A percentile compares a stretch with the other conserved stretches of the same genome.
phyloP scores from a whole-genome alignment of 106 monocot species.

The Narthecium ossifragum region DNA sequence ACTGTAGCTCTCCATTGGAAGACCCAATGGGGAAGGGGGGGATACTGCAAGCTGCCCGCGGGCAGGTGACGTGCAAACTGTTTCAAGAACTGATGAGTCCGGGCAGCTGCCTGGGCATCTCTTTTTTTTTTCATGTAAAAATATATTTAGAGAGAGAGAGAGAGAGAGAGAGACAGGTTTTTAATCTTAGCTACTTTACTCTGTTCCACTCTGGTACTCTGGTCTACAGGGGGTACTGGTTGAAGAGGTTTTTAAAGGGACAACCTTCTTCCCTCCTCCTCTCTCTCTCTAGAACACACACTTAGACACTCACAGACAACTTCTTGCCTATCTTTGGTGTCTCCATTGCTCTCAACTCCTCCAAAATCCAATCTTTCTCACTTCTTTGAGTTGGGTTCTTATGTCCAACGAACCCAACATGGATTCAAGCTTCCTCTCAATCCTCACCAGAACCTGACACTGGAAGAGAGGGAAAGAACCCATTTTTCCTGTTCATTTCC shows the following conservation, averaged over 20 bases:
- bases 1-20: constrained; percentile 12
- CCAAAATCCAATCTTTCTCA: constrained; percentile 20
- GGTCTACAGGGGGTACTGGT: too few relatives aligned
- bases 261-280: constrained; percentile 9
- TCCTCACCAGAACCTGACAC: too few relatives aligned
- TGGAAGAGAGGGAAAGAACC: constrained; percentile 2
- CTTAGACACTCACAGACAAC: too few relatives aligned
- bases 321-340: too few relatives aligned
- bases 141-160: not conserved
- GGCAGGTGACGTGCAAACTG: not conserved
- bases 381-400: not conserved
- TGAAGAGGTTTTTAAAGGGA: too few relatives aligned
- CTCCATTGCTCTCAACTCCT: constrained; percentile 21
- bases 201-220: constrained; percentile 43
- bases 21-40: constrained; percentile 15
- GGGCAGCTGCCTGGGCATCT: not conserved
- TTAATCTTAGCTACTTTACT: constrained; percentile 41
- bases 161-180: constrained; percentile 19
- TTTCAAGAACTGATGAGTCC: not conserved
- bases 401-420: not conserved
- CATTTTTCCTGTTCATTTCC: not conserved
- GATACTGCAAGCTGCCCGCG: constrained; percentile 21
- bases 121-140: not conserved
- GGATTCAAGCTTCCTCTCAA: not conserved
- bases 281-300: constrained; percentile 11